Conservation (phyloP, 2,329 filamentous ascomycete genomes). For the Stachybotrys elegans region DNA sequence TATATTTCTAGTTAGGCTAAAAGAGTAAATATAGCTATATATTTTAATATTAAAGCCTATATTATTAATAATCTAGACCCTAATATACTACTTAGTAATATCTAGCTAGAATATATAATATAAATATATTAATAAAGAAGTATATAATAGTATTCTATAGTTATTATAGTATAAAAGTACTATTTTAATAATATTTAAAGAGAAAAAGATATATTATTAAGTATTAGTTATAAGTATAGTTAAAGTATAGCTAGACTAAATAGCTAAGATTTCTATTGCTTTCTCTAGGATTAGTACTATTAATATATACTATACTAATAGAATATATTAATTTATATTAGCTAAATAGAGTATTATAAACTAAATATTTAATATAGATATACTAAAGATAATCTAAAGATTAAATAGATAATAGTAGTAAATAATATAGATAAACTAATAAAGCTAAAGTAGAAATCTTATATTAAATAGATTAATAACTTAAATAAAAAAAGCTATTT, state of each 20-base stretch:
- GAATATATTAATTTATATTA: not conserved
- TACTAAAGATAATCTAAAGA: not conserved
- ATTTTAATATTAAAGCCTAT: not conserved
- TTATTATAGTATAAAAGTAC: not conserved
- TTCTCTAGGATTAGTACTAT: constrained; percentile 1
- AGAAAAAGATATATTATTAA: constrained; percentile 1
- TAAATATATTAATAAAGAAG: not conserved
- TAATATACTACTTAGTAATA: not conserved
- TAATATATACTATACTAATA: not conserved
- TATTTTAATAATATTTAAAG: not conserved
- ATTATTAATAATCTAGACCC: constrained; percentile 1
- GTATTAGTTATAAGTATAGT: not conserved
- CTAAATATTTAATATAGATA: not conserved
- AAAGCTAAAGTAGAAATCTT: not conserved
- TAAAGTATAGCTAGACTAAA: not conserved
- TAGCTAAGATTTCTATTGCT: not conserved
- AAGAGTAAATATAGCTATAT: not conserved
- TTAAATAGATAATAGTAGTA: not conserved
- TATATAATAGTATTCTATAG: not conserved
- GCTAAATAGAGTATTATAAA: not conserved
- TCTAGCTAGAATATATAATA: not conserved
- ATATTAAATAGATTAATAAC: not conserved
- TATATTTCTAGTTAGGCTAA: not conserved
- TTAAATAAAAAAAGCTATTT: not conserved
- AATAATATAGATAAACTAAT: not conserved